Base-by-base conservation (phyloP, 2,329 filamentous ascomycete genomes). In the Neurospora sp. region DNA sequence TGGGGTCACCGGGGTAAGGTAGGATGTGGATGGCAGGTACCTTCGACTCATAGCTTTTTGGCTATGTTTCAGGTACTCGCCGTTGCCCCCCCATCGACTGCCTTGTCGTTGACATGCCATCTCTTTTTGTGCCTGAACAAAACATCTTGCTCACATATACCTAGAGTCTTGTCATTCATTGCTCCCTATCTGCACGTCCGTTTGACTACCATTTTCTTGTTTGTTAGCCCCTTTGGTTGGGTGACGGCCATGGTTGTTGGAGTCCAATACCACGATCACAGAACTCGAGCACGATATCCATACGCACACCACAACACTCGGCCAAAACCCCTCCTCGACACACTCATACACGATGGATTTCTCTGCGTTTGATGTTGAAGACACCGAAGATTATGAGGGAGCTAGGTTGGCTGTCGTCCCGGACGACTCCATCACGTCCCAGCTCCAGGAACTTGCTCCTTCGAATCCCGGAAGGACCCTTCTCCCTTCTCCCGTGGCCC, bases 401-500 rank as follows among this genome's bases (percentile, higher is more conserved):
- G 52, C 52, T 33, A 38, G 66, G 33, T 66, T 73, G 70, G 76
- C 73, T 72, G 74, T 72, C 72, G 71, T 74, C 67, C 75, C 66
- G 66, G 68, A 70, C 68, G 66, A 69, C 58, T 71, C 73, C 43
- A 69, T 71, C 28, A 46, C 72, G 62, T 75, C 76, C 5, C 75
- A 75, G 19, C 76, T 71, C 19, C 68, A 66, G 28, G 73, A 71
- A 17, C 66, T 72, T 39, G 68, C 68, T 10, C 42, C 70, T 38
- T 67, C 68, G 2, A 68, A 69, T 13, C 67, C 70, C 23, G 71
- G 72, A 52, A 67, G 66, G 39, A 73, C 74, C 10, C 73, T 91
- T 19, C 82, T 91, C 0, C 89, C 89, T 0, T 75, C 79, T 1
- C 82, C 87, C 0, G 77, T 90, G 66, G 89, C 89, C 40, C 85